These are phyloP conservation scores for Cercospora zeina DNA, from an alignment of 2,329 filamentous ascomycete genomes.

Conservation along the genomic window DNA sequence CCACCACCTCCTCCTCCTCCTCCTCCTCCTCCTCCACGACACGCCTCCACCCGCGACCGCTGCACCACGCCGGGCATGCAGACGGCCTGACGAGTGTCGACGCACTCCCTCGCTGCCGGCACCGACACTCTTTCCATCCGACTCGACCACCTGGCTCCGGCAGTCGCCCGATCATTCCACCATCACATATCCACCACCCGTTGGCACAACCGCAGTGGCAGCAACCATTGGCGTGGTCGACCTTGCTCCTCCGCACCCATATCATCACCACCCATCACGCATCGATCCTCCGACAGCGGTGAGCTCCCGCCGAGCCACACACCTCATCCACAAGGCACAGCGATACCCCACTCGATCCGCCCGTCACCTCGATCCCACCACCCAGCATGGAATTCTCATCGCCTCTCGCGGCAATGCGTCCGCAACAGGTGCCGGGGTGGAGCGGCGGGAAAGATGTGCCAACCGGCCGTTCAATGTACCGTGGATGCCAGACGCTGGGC, in stretches of 20 bases:
- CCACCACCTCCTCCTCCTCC: too few relatives aligned
- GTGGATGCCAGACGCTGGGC: conserved; percentile 57
- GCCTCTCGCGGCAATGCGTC: conserved; percentile 89
- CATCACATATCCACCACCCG: conserved; percentile 9
- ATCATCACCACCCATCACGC: conserved; percentile 2
- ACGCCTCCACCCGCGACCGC: neutral
- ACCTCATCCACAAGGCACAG: conserved; percentile 1
- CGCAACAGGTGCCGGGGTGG: conserved; percentile 64
- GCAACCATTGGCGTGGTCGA: conserved; percentile 17
- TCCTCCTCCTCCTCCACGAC: neutral
- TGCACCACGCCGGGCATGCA: conserved; percentile 13
- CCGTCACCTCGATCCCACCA: conserved; percentile 11
- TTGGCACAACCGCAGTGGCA: conserved; percentile 12
- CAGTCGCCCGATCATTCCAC: conserved; percentile 11
- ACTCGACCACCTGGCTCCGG: conserved; percentile 6
- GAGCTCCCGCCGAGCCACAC: neutral
- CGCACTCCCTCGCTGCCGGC: conserved; percentile 16
- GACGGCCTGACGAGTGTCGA: conserved; percentile 4
- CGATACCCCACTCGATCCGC: conserved; percentile 19
- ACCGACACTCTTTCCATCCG: conserved; percentile 10
- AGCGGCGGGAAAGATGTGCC: conserved; percentile 56
- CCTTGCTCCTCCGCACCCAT: conserved; percentile 19
- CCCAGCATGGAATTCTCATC: conserved; percentile 83
- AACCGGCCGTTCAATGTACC: conserved; percentile 55
- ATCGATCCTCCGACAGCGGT: conserved; percentile 8